A percentile compares a stretch with the other conserved stretches of the same genome.
phyloP scores from a whole-genome alignment of 2,329 filamentous ascomycete species.

The Sporothrix pallida region DNA sequence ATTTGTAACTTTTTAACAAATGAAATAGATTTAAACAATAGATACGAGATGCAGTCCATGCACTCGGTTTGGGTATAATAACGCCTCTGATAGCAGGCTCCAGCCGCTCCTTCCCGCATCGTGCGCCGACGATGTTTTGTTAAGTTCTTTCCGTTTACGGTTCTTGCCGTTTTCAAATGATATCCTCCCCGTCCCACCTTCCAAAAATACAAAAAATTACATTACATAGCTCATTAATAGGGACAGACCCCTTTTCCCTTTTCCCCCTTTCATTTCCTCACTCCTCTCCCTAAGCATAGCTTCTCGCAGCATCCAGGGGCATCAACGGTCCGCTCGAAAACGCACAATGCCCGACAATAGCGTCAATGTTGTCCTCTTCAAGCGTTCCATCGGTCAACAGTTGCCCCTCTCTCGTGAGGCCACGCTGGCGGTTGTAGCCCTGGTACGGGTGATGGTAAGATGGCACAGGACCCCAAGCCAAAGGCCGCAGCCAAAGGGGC shows the following conservation, averaged over 20 bases:
- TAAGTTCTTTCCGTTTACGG: neutral
- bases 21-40: neutral
- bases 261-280: neutral
- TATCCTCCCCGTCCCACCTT: neutral
- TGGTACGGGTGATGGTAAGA: slow-evolving; percentile 42
- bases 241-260: neutral
- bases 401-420: neutral
- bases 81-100: neutral
- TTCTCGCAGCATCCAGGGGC: slow-evolving; percentile 46
- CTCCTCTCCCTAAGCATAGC: slow-evolving; percentile 46
- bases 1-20: neutral
- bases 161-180: slow-evolving; percentile 11
- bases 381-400: slow-evolving; percentile 38
- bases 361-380: slow-evolving; percentile 28
- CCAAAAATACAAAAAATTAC: slow-evolving; percentile 4
- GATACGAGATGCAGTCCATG: neutral
- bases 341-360: slow-evolving; percentile 50
- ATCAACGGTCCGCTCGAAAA: slow-evolving; percentile 50
- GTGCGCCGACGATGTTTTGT: slow-evolving; percentile 17
- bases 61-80: slow-evolving; percentile 20
- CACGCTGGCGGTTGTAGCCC: slow-evolving; percentile 41
- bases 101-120: slow-evolving; percentile 22
- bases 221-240: slow-evolving; percentile 1
- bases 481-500: slow-evolving; percentile 46
- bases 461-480: slow-evolving; percentile 55